Conservation (phyloP, 805 yeast species). For the Yamadazyma olivae region DNA sequence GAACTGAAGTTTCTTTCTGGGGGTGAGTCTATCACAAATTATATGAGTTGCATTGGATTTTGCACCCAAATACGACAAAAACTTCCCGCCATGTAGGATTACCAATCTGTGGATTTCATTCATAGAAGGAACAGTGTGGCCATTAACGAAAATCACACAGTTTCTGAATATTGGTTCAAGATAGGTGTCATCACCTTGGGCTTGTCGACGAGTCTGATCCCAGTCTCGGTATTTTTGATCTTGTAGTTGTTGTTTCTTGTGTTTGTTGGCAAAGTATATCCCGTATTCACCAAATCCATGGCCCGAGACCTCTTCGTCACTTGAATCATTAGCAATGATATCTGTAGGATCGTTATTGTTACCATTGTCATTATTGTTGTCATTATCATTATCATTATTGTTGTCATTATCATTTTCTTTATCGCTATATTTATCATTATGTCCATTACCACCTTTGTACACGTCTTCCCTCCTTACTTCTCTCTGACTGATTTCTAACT, state of each 20-base stretch:
- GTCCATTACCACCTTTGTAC: not conserved
- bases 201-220: constrained; percentile 38
- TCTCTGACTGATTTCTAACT: not conserved
- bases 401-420: not conserved
- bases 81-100: constrained; percentile 76
- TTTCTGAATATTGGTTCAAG: constrained; percentile 49
- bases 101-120: constrained; percentile 67
- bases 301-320: not conserved
- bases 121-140: constrained; percentile 82
- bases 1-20: constrained; percentile 66
- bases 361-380: constrained; percentile 3
- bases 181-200: constrained; percentile 14
- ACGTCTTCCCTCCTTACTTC: not conserved
- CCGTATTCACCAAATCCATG: constrained; percentile 64
- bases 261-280: constrained; percentile 63
- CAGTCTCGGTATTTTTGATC: constrained; percentile 51
- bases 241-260: constrained; percentile 55
- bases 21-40: constrained; percentile 74
- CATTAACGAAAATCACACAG: constrained; percentile 79
- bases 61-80: constrained; percentile 62
- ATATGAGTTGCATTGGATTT: constrained; percentile 83
- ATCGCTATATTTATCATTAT: not conserved
- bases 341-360: no score
- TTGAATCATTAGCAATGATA: not conserved
- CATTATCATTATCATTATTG: not conserved